These are phyloP conservation scores for Colletotrichum ledebouriae DNA, from an alignment of 2,329 filamentous ascomycete genomes.

Conservation along the genomic window DNA sequence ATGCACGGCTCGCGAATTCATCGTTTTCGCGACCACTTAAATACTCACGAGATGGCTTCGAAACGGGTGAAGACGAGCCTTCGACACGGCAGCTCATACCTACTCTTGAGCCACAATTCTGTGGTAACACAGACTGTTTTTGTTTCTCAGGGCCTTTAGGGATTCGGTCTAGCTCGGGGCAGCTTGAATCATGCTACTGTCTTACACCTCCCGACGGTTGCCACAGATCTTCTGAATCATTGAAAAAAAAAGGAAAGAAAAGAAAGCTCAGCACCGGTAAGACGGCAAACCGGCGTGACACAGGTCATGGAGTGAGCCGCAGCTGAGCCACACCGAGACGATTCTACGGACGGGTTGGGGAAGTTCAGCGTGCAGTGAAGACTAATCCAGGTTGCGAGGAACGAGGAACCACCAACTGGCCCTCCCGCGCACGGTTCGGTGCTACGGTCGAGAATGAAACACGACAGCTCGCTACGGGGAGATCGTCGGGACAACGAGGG, in stretches of 20 bases:
- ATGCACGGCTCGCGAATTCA: background rate
- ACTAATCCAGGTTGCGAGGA: background rate
- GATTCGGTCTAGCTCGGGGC: background rate
- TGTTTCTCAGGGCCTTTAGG: slow-evolving; percentile 18
- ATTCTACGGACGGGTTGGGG: slow-evolving; percentile 32
- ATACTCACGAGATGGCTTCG: background rate
- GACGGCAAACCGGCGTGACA: slow-evolving; percentile 33
- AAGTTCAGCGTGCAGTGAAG: background rate
- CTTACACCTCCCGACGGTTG: slow-evolving; percentile 10
- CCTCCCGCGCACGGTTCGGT: slow-evolving; percentile 33
- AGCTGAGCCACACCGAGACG: background rate
- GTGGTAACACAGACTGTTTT: slow-evolving; percentile 18
- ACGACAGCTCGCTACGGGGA: slow-evolving; percentile 29
- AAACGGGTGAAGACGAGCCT: background rate
- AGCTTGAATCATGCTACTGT: slow-evolving; percentile 1
- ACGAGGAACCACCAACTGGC: background rate
- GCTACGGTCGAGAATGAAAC: slow-evolving; percentile 36
- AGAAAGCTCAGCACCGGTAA: slow-evolving; percentile 10
- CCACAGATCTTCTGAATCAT: slow-evolving; percentile 16
- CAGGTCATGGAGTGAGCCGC: background rate
- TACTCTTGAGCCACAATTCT: background rate
- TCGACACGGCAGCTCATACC: background rate
- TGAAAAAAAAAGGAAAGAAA: background rate
- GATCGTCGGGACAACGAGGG: slow-evolving; percentile 33
- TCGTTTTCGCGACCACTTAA: background rate